Percentiles rank a stretch among this genome's conserved stretches.
phyloP scores from a whole-genome alignment of 2,329 filamentous ascomycete species.

The Chalaropsis thielavioides region DNA sequence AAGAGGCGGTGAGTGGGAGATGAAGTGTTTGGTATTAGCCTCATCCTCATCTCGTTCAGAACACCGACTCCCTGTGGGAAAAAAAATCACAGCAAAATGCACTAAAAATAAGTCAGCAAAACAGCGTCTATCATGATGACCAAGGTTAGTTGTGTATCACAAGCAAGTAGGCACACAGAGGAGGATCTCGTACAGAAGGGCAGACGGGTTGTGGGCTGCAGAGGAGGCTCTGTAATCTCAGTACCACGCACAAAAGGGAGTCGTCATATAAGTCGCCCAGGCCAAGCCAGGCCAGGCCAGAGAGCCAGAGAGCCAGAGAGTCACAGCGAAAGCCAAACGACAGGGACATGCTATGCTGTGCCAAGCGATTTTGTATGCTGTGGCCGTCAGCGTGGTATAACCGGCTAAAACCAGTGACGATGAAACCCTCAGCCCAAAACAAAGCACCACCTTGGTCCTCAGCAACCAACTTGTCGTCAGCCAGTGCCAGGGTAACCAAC shows the following conservation, averaged over 20 bases:
- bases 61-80: neutral
- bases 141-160: neutral
- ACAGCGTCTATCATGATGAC: neutral
- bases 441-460: neutral
- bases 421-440: neutral
- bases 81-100: neutral
- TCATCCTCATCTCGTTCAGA: constrained; percentile 6
- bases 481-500: constrained; percentile 1
- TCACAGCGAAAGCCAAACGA: neutral
- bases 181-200: neutral
- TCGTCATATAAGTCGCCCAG: neutral
- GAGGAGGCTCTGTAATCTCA: neutral
- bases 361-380: no score
- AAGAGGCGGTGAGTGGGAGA: constrained; percentile 8
- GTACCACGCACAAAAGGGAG: neutral
- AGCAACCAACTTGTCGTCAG: neutral
- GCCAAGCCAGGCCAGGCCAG: neutral
- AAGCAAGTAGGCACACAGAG: neutral
- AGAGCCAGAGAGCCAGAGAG: no score
- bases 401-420: neutral
- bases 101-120: neutral
- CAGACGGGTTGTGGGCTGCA: neutral
- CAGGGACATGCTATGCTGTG: no score
- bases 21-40: constrained; percentile 3
- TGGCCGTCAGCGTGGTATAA: neutral